Percentiles rank a stretch among this genome's conserved stretches.
Evolutionary conservation across 2,329 filamentous ascomycete species (phyloP).

Genomic region (Scopulariopsis brevicaulis): DNA sequence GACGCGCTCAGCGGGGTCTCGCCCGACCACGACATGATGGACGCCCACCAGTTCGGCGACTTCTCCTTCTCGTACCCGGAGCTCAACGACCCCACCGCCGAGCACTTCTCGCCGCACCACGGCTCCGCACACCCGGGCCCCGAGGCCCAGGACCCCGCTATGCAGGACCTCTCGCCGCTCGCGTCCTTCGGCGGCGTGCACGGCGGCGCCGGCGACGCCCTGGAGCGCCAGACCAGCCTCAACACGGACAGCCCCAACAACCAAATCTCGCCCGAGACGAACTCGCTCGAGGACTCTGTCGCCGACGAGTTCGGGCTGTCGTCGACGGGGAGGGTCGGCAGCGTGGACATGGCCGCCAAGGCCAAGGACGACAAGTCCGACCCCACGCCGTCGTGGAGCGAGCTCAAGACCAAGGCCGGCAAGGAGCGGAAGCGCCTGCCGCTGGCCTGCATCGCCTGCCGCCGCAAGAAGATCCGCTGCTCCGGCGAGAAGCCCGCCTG

Average conservation of each 20-base stretch:
- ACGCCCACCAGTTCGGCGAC: slow-evolving; percentile 37
- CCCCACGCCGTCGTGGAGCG: slow-evolving; percentile 60
- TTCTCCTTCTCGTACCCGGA: slow-evolving; percentile 40
- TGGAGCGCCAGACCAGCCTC: slow-evolving; percentile 15
- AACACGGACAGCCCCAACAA: slow-evolving; percentile 28
- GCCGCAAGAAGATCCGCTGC: slow-evolving; percentile 94
- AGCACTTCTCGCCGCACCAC: slow-evolving; percentile 18
- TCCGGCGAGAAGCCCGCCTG: slow-evolving; percentile 96
- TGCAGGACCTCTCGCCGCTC: slow-evolving; percentile 21
- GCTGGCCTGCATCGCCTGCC: slow-evolving; percentile 87
- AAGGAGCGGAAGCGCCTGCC: slow-evolving; percentile 92
- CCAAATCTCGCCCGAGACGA: slow-evolving; percentile 28
- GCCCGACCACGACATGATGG: slow-evolving; percentile 28
- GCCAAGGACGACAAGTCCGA: slow-evolving; percentile 47
- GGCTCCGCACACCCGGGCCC: slow-evolving; percentile 19
- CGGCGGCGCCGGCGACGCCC: slow-evolving; percentile 11
- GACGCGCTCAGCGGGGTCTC: slow-evolving; percentile 18
- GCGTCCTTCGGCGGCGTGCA: slow-evolving; percentile 16
- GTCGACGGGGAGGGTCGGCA: slow-evolving; percentile 30
- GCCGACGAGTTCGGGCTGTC: slow-evolving; percentile 48
- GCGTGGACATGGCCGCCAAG: slow-evolving; percentile 40
- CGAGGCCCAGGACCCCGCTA: slow-evolving; percentile 12
- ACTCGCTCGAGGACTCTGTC: slow-evolving; percentile 39
- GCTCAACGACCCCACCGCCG: slow-evolving; percentile 21
- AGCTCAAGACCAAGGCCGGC: slow-evolving; percentile 81